phyloP scores from a whole-genome alignment of 2,329 filamentous ascomycete genomes.

The Lachnellula subtilissima region DNA sequence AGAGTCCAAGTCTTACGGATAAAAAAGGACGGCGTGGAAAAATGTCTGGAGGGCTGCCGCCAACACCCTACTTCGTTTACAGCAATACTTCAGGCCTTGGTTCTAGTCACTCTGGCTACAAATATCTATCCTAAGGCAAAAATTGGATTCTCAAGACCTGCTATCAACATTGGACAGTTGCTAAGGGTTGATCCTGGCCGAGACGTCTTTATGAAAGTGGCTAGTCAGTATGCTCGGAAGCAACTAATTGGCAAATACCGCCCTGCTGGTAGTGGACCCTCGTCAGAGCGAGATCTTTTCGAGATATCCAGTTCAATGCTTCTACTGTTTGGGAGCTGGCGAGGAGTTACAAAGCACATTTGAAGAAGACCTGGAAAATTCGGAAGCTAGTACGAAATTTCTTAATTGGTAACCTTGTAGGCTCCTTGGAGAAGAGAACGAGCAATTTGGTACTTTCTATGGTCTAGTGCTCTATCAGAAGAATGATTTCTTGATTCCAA shows the following conservation, averaged over 20 bases:
- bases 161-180: constrained; percentile 11
- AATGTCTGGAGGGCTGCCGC: constrained; percentile 7
- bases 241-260: constrained; percentile 10
- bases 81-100: constrained; percentile 12
- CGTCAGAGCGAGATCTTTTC: neutral
- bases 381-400: constrained; percentile 7
- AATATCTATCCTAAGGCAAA: constrained; percentile 13
- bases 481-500: constrained; percentile 14
- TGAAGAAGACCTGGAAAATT: constrained; percentile 6
- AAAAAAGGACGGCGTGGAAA: constrained; percentile 1
- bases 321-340: constrained; percentile 10
- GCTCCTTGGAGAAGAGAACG: constrained; percentile 15
- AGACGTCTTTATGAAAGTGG: constrained; percentile 13
- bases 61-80: constrained; percentile 14
- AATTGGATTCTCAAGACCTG: constrained; percentile 9
- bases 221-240: constrained; percentile 5
- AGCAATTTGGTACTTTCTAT: constrained; percentile 10
- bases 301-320: neutral
- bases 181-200: constrained; percentile 1
- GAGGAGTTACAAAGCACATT: constrained; percentile 8
- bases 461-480: constrained; percentile 9
- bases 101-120: constrained; percentile 11
- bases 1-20: constrained; percentile 8
- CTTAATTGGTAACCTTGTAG: neutral
- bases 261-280: neutral